These are phyloP conservation scores for Monocercomonoides exilis DNA, from an alignment of 78 protist genomes.

Conservation along the genomic window DNA sequence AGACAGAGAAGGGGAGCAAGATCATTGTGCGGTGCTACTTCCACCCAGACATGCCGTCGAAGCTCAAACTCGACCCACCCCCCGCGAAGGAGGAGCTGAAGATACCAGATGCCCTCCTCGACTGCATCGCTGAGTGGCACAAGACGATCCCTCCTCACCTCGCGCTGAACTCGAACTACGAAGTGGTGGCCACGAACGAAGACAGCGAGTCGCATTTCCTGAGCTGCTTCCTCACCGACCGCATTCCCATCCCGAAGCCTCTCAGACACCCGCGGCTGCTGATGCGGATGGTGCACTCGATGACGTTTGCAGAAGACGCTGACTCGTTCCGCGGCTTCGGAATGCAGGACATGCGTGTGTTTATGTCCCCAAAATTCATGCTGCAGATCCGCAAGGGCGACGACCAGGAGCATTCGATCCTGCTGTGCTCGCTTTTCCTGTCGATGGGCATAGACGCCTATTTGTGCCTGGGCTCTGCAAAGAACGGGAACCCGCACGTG, in stretches of 20 bases:
- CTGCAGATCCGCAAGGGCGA: constrained; percentile 23
- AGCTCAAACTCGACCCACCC: not conserved
- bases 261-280: not conserved
- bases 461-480: not conserved
- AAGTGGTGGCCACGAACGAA: not conserved
- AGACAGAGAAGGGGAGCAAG: not conserved
- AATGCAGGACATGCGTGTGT: constrained; percentile 8
- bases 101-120: not conserved
- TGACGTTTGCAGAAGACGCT: constrained; percentile 21
- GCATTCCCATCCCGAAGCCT: not conserved
- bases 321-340: not conserved
- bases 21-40: not conserved
- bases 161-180: not conserved
- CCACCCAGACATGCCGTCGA: not conserved
- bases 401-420: constrained; percentile 29
- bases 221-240: not conserved
- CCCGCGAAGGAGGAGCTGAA: not conserved
- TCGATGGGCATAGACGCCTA: not conserved
- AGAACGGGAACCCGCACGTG: constrained; percentile 7
- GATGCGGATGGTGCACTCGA: constrained; percentile 8
- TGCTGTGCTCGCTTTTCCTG: not conserved
- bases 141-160: not conserved
- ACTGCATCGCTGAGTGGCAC: not conserved
- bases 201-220: not conserved
- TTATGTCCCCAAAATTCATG: constrained; percentile 13